Evolutionary conservation across 257 asterid genomes (phyloP).

Genomic region (Solanum chiquidenum): DNA sequence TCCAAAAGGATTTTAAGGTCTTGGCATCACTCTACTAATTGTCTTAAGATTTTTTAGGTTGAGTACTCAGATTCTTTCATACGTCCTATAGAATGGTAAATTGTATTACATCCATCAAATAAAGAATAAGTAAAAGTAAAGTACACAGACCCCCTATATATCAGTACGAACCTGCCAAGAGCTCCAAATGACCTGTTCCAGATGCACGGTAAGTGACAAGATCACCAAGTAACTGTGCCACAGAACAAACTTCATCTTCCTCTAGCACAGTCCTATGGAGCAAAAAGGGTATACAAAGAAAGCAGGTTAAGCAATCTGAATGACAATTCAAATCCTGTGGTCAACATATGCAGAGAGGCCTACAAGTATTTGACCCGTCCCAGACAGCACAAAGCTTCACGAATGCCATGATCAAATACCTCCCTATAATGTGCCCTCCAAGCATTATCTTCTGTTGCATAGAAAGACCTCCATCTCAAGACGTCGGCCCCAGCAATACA

Average conservation of each 20-base stretch:
- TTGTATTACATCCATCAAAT: background rate
- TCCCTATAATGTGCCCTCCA: conserved; percentile 31
- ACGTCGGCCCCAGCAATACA: conserved; percentile 15
- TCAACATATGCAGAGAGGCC: conserved; percentile 3
- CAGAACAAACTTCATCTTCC: conserved; percentile 21
- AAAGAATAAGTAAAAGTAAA: background rate
- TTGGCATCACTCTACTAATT: background rate
- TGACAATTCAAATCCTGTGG: background rate
- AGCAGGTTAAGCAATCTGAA: background rate
- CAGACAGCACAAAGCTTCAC: conserved; percentile 26
- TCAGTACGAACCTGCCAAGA: conserved; percentile 18
- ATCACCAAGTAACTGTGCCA: conserved; percentile 21
- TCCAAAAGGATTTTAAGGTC: background rate
- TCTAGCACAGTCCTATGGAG: conserved; percentile 10
- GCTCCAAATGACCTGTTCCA: conserved; percentile 19
- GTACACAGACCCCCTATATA: background rate
- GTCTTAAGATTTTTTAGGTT: background rate
- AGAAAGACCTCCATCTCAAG: conserved; percentile 26
- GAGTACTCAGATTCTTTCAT: background rate
- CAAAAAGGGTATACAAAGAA: background rate
- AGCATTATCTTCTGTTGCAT: conserved; percentile 16
- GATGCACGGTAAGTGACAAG: conserved; percentile 24
- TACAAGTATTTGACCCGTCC: conserved; percentile 25
- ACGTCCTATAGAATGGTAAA: background rate
- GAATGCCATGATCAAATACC: conserved; percentile 25